Evolutionary conservation across 805 yeast genomes (phyloP).

Genomic region (Wickerhamiella shivajii): DNA sequence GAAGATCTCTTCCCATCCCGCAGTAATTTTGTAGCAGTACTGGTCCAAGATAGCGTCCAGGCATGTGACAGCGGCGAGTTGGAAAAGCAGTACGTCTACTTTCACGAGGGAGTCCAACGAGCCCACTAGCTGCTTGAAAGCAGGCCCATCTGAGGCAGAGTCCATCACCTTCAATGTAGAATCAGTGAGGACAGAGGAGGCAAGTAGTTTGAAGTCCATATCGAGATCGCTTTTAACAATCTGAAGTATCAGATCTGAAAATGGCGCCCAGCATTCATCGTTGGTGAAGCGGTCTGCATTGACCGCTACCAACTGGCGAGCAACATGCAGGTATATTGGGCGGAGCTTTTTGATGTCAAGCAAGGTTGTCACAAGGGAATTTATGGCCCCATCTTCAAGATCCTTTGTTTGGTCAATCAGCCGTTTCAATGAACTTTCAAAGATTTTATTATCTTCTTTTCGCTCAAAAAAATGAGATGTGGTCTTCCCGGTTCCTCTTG

Average conservation of each 20-base stretch:
- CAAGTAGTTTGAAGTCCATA: constrained; percentile 33
- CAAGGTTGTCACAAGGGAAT: constrained; percentile 34
- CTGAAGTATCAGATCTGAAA: constrained; percentile 34
- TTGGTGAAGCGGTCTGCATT: constrained; percentile 35
- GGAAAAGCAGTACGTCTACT: constrained; percentile 51
- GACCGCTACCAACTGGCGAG: constrained; percentile 38
- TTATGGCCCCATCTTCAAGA: constrained; percentile 39
- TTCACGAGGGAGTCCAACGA: constrained; percentile 33
- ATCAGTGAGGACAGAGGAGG: constrained; percentile 39
- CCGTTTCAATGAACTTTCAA: constrained; percentile 44
- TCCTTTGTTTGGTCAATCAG: constrained; percentile 46
- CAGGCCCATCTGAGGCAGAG: constrained; percentile 15
- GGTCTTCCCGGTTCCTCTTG: too few relatives aligned
- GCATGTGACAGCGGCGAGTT: constrained; percentile 45
- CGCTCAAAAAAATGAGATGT: too few relatives aligned
- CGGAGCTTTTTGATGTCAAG: not conserved
- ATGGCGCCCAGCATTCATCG: constrained; percentile 31
- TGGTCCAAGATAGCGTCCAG: constrained; percentile 63
- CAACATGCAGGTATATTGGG: constrained; percentile 22
- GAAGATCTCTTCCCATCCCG: constrained; percentile 67
- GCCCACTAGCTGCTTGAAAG: constrained; percentile 28
- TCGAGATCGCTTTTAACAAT: constrained; percentile 30
- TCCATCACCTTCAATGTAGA: constrained; percentile 27
- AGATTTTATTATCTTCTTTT: too few relatives aligned
- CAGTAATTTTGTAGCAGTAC: constrained; percentile 45